Percentiles rank a stretch among this genome's conserved stretches.
These are phyloP conservation scores for Naematelia aurantialba DNA, from an alignment of 768 basidiomycete species.

Conservation along the genomic window DNA sequence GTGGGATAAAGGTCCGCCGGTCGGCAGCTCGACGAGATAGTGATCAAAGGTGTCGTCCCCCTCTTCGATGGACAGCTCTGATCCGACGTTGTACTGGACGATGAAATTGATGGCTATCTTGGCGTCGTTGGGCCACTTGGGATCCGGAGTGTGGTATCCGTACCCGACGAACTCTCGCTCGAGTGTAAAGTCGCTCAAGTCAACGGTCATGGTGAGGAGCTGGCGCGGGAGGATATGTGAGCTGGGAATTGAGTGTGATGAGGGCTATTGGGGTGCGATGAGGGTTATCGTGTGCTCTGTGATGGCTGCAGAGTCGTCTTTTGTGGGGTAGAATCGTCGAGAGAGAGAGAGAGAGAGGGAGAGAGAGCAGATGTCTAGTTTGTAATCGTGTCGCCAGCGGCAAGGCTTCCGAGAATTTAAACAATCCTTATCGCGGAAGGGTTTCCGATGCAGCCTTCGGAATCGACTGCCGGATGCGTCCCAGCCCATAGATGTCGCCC, in stretches of 20 bases:
- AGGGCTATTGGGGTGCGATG: background rate
- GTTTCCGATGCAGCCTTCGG: too few species aligned
- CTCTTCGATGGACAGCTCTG: conserved; percentile 10
- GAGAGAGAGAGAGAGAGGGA: too few species aligned
- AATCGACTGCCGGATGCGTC: too few species aligned
- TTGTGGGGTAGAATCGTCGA: too few species aligned
- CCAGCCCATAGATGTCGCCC: too few species aligned
- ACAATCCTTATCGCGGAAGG: too few species aligned
- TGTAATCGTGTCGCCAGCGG: too few species aligned
- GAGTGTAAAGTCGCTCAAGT: conserved; percentile 5
- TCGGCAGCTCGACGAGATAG: conserved; percentile 5
- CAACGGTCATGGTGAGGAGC: background rate
- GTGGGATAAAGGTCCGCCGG: conserved; percentile 10
- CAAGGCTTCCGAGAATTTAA: too few species aligned
- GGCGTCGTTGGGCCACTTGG: conserved; percentile 27
- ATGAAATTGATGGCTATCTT: conserved; percentile 26
- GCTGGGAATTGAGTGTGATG: background rate
- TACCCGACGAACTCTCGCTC: conserved; percentile 30
- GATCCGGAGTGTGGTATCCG: conserved; percentile 17
- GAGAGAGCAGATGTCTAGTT: too few species aligned
- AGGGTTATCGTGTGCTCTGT: background rate
- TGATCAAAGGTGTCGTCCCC: background rate
- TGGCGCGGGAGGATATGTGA: background rate
- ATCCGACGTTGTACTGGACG: conserved; percentile 26
- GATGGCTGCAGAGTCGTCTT: too few species aligned